Percentiles rank a stretch among this genome's conserved stretches.
These are phyloP conservation scores for Yamadazyma blattariae DNA, from an alignment of 1,139 yeast species.

Conservation along the genomic window DNA sequence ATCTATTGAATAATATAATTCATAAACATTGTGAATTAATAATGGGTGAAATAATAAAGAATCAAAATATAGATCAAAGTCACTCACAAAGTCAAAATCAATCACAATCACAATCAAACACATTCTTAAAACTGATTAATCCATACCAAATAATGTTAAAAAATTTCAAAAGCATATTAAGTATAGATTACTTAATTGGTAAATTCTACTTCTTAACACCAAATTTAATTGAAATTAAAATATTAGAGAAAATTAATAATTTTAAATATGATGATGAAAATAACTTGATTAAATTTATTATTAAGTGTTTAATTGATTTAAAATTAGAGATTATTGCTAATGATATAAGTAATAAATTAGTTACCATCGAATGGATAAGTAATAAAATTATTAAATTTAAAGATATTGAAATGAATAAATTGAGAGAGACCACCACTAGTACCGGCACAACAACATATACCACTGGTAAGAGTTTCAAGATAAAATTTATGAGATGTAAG, in stretches of 20 bases:
- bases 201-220: slow-evolving; percentile 44
- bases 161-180: slow-evolving; percentile 36
- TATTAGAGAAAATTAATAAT: slow-evolving; percentile 33
- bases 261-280: slow-evolving; percentile 25
- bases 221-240: slow-evolving; percentile 34
- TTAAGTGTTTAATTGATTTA: slow-evolving; percentile 40
- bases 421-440: neutral
- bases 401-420: slow-evolving; percentile 15
- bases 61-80: too few relatives aligned
- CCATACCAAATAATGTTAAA: slow-evolving; percentile 38
- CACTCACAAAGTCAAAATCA: too few relatives aligned
- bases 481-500: slow-evolving; percentile 36
- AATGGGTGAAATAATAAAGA: slow-evolving; percentile 19
- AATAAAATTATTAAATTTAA: slow-evolving; percentile 52
- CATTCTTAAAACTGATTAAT: slow-evolving; percentile 19
- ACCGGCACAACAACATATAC: too few relatives aligned
- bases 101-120: too few relatives aligned
- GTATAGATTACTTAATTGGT: slow-evolving; percentile 48
- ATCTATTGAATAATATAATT: slow-evolving; percentile 30
- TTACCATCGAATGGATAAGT: slow-evolving; percentile 66
- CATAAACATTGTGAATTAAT: slow-evolving; percentile 39
- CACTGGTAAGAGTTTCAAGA: too few relatives aligned
- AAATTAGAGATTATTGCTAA: slow-evolving; percentile 54
- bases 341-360: slow-evolving; percentile 51
- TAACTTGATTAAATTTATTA: slow-evolving; percentile 18